Conservation (phyloP, 306 rosid genomes). For the Pueraria montana region DNA sequence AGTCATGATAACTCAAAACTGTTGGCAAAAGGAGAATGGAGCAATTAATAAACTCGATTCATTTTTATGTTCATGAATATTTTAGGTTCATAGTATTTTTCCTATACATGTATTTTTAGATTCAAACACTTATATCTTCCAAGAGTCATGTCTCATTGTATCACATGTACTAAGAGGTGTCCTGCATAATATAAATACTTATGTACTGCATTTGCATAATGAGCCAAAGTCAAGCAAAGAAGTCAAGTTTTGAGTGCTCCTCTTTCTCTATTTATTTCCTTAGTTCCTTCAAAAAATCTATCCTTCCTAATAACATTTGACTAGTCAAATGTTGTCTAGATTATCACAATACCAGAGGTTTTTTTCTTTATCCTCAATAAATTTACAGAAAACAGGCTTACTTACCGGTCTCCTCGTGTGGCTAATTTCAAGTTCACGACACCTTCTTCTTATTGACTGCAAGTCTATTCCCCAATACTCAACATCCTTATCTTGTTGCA, state of each 20-base stretch:
- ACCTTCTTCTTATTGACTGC: constrained; percentile 63
- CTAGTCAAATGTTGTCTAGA: constrained; percentile 7
- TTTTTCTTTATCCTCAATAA: constrained; percentile 7
- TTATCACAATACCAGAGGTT: neutral
- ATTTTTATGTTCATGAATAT: neutral
- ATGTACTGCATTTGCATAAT: neutral
- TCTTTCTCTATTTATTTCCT: neutral
- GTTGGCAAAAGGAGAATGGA: neutral
- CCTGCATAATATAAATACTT: neutral
- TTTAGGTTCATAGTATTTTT: neutral
- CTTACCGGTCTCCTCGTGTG: constrained; percentile 91
- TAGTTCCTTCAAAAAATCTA: neutral
- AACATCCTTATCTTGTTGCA: constrained; percentile 92
- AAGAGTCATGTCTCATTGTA: neutral
- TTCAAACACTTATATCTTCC: neutral
- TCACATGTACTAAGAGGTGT: neutral
- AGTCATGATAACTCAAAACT: neutral
- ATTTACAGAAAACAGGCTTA: constrained; percentile 18
- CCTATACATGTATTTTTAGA: neutral
- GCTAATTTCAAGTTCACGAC: constrained; percentile 67
- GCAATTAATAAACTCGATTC: neutral
- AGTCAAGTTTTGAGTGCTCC: neutral
- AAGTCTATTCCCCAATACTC: constrained; percentile 91
- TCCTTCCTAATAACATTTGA: constrained; percentile 7
- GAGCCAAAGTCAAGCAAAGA: neutral